Base-by-base conservation (phyloP, 768 basidiomycete species). In the Vararia minispora region DNA sequence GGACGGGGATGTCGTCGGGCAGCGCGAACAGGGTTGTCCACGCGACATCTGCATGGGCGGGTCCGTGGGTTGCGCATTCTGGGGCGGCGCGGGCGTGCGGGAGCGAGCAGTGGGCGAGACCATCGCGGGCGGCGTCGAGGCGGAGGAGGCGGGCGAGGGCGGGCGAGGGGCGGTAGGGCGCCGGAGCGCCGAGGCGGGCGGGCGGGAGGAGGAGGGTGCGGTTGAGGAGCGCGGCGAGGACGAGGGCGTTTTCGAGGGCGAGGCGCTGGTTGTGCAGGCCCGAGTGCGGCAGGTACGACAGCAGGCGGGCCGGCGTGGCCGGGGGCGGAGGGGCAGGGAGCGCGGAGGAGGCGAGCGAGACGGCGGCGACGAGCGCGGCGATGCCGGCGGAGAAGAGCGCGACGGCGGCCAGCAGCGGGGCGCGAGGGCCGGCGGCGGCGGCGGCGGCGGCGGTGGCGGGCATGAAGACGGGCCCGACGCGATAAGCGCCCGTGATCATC, bases 231-330 rank as follows among this genome's bases (percentile, higher is more conserved):
- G 59, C 63, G 2, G 85, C 68, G 35, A 89, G 69, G n/a, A 78
- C 63, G 14, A 88, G 68, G 3, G 83, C 87, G 50, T 90, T 90
- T 59, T 89, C 83, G 43, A 90, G 69, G 13, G 83, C 78, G 46
- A 90, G 86, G 24, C 85, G 77, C 59, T 89, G 84, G 56, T 86
- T 89, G 58, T 89, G 83, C 47, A 84, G 80, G 3, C 84, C 82
- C 45, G 81, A 84, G 54, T 89, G 85, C 10, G 86, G 85, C 14
- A 89, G 64, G 55, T 85, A 89, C n/a, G n/a, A n/a, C n/a, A n/a
- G n/a, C n/a, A n/a, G n/a, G n/a, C n/a, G n/a, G n/a, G n/a, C n/a
- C n/a, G n/a, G n/a, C n/a, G n/a, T n/a, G n/a, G n/a, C n/a, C n/a
- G n/a, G n/a, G n/a, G n/a, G n/a, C n/a, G n/a, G n/a, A n/a, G n/a